phyloP scores from a whole-genome alignment of 371 early-diverging fungal genomes.

The Globomyces sp. region DNA sequence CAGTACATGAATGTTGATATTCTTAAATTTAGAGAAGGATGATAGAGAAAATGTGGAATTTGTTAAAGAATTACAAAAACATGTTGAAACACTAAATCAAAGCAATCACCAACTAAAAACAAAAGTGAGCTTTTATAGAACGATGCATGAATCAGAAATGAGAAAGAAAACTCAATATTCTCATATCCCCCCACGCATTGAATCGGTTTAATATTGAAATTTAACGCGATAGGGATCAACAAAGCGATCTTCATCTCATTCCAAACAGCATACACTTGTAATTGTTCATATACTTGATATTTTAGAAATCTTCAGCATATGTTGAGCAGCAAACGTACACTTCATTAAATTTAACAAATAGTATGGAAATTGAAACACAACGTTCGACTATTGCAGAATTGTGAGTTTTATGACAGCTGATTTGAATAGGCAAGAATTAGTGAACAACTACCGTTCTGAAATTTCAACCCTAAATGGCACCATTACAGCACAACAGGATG shows the following conservation, averaged over 20 bases:
- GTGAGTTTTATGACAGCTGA: not conserved
- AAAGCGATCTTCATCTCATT: not conserved
- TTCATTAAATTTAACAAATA: not conserved
- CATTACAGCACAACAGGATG: not conserved
- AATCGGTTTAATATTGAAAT: constrained; percentile 28
- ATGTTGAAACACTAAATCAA: constrained; percentile 38
- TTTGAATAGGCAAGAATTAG: not conserved
- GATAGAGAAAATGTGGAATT: constrained; percentile 30
- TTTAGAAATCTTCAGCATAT: not conserved
- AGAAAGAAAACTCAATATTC: constrained; percentile 44
- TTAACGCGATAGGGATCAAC: not conserved
- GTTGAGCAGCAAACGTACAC: not conserved
- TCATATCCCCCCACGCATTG: constrained; percentile 50
- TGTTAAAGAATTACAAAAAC: constrained; percentile 39
- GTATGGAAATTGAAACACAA: not conserved
- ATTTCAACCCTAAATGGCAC: not conserved
- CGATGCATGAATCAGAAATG: constrained; percentile 50
- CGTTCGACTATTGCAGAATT: not conserved
- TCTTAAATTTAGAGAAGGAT: constrained; percentile 7
- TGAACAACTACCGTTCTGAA: not conserved
- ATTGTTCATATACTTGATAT: not conserved
- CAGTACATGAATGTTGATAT: no score
- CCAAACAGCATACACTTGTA: no score
- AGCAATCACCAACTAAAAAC: constrained; percentile 35
- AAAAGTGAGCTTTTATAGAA: constrained; percentile 46